Conservation (phyloP, 2,329 filamentous ascomycete species). For the Aspergillus bombycis region DNA sequence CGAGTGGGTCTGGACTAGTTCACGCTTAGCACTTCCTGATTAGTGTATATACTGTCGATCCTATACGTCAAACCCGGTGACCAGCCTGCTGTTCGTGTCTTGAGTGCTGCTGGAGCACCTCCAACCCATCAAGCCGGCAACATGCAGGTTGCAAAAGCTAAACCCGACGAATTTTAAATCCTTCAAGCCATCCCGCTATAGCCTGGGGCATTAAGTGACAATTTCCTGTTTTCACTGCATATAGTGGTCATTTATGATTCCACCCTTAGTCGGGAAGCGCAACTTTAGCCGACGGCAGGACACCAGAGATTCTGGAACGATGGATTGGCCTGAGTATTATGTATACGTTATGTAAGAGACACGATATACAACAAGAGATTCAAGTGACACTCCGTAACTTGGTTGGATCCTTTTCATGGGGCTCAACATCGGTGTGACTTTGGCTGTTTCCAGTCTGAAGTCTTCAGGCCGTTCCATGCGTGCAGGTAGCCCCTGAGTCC, state of each 20-base stretch:
- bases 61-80: neutral
- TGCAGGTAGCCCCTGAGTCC: neutral
- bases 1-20: neutral
- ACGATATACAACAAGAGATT: neutral
- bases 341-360: no score
- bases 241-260: neutral
- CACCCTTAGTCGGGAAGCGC: neutral
- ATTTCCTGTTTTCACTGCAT: neutral
- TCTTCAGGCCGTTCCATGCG: neutral
- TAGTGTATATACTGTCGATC: neutral
- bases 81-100: neutral
- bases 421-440: neutral
- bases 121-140: neutral
- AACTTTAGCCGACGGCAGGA: neutral
- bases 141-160: neutral
- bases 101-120: no score
- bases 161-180: neutral
- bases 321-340: neutral
- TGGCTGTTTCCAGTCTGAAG: neutral
- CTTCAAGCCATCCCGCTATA: neutral
- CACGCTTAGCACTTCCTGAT: neutral
- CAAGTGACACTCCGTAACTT: neutral
- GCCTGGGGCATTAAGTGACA: neutral
- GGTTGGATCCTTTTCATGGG: neutral
- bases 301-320: neutral